Base-by-base conservation (phyloP, 2,329 filamentous ascomycete species). In the Cephalotrichum gorgonifer region DNA sequence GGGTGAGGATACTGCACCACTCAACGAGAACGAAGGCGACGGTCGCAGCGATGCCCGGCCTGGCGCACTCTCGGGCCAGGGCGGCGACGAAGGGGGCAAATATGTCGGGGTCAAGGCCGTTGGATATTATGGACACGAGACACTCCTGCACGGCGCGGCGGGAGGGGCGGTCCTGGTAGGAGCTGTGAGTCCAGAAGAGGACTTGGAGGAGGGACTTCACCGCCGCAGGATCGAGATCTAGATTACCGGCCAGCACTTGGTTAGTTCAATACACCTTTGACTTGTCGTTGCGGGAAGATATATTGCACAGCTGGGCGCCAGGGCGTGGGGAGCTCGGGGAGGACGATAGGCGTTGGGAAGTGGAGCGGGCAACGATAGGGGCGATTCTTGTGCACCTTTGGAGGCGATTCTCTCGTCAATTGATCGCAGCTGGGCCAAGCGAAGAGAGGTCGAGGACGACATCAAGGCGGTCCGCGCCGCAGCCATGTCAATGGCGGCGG, bases 1-100 rank as follows among this genome's bases (percentile, higher is more conserved):
- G 82, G 56, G 95, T 77, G 46, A 96, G 68, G 51, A 91, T 65
- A 51, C 85, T 86, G 64, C 83, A 88, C 91, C 91, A 98, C 64
- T 95, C 88, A 14, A 93, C 76, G 56, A 98, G 72, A 44, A 95
- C 88, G 62, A 96, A 95, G 5, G 89, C 86, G 65, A 82, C 94
- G 41, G 77, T 79, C 15, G 85, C 71, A 28, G 91, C 88, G 58
- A 97, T 83, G 54, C 81, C 83, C 17, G 76, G 70, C 64, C 95
- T 96, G 54, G 78, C 74, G 14, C 83, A 79, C 66, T 98, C 91
- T 28, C 74, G 69, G 53, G 83, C 79, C 51, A 96, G 65, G 45
- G 77, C 77, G 41, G 75, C 72, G 42, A 88, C 75, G 51, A 96
- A 78, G 2, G 76, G 74, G 23, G 59, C 50, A 44, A 53, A 50